Percentiles rank a stretch among this genome's conserved stretches.
These are phyloP conservation scores for Volvariella surrecta DNA, from an alignment of 1,284 basidiomycete species.

Conservation along the genomic window DNA sequence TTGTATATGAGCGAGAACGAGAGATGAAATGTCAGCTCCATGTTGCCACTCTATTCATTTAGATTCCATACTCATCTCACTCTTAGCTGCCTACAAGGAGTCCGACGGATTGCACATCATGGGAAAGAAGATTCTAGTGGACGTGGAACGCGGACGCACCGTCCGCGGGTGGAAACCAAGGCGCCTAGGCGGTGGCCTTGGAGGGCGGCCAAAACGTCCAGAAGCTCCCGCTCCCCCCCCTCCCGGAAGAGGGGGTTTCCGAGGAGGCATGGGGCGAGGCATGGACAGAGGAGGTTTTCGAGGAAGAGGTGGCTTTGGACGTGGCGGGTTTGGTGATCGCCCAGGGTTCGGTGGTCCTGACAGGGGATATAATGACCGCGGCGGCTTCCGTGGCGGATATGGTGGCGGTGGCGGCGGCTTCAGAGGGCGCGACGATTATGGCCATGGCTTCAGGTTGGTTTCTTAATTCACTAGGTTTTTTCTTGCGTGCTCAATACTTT, in stretches of 20 bases:
- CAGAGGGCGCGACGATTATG: slow-evolving; percentile 21
- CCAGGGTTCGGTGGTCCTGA: slow-evolving; percentile 23
- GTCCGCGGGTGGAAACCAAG: slow-evolving; percentile 99
- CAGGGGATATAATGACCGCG: slow-evolving; percentile 20
- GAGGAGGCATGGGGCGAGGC: slow-evolving; percentile 34
- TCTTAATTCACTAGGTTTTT: slow-evolving; percentile 3
- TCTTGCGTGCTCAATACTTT: slow-evolving; percentile 13
- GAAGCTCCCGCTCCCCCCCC: slow-evolving; percentile 29
- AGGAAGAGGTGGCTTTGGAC: slow-evolving; percentile 24
- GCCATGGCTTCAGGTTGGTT: slow-evolving; percentile 42
- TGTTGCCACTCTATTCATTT: slow-evolving; percentile 13
- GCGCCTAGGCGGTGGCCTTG: slow-evolving; percentile 90
- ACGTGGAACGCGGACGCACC: slow-evolving; percentile 96
- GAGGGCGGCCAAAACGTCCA: slow-evolving; percentile 86
- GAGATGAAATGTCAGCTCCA: slow-evolving; percentile 88
- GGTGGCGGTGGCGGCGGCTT: slow-evolving; percentile 27
- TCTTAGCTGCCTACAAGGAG: slow-evolving; percentile 94
- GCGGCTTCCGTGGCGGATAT: slow-evolving; percentile 17
- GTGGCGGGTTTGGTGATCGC: slow-evolving; percentile 17
- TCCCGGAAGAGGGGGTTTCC: slow-evolving; percentile 19
- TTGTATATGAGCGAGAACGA: slow-evolving; percentile 95
- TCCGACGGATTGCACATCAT: slow-evolving; percentile 96
- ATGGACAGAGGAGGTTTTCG: slow-evolving; percentile 14
- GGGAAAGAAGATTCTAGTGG: slow-evolving; percentile 92
- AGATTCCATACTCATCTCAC: slow-evolving; percentile 11